phyloP scores from a whole-genome alignment of 352 stramenopile genomes.

The Globisporangium polare region DNA sequence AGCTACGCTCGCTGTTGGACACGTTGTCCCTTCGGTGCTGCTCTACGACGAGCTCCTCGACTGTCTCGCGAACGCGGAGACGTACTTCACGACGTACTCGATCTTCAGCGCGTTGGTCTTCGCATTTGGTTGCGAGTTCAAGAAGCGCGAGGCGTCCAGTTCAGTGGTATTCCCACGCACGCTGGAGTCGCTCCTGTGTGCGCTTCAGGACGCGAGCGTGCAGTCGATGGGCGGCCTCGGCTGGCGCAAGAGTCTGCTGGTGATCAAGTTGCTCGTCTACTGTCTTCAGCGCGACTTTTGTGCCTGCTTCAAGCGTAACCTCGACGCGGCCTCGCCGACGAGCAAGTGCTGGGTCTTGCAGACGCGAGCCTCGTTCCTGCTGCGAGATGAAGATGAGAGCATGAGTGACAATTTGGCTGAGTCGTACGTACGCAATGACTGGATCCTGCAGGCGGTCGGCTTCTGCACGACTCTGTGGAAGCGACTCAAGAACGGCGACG shows the following conservation, averaged over 20 bases:
- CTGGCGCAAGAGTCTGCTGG: neutral
- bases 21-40: neutral
- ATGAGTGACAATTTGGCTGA: neutral
- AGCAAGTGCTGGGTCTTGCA: neutral
- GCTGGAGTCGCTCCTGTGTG: neutral
- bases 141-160: neutral
- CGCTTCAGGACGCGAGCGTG: neutral
- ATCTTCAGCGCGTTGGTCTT: neutral
- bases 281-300: neutral
- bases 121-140: neutral
- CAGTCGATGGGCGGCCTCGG: neutral
- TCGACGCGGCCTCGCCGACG: neutral
- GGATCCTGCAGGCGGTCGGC: neutral
- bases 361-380: neutral
- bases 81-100: neutral
- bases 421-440: neutral
- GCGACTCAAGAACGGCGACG: neutral
- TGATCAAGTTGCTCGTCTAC: neutral
- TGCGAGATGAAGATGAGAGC: neutral
- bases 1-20: neutral
- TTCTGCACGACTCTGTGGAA: neutral
- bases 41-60: slow-evolving; percentile 4
- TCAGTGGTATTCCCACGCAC: neutral
- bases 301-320: neutral
- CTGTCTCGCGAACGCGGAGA: neutral